phyloP scores from a whole-genome alignment of 2,329 filamentous ascomycete genomes.

The Seiridium cupressi region DNA sequence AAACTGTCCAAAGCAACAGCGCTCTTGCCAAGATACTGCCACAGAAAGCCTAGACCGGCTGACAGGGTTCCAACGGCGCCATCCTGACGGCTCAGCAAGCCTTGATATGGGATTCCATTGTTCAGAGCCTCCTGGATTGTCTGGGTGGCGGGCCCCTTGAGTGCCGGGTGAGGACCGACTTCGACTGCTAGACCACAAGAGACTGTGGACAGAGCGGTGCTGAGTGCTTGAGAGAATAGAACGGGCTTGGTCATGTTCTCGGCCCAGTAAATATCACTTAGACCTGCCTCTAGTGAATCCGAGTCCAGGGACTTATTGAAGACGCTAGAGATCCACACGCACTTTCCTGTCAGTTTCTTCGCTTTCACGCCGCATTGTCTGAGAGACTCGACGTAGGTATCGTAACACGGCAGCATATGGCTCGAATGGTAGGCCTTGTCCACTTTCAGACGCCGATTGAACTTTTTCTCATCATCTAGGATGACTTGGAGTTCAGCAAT shows the following conservation, averaged over 20 bases:
- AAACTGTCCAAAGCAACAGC: background rate
- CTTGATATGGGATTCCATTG: constrained; percentile 11
- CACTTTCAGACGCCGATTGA: constrained; percentile 6
- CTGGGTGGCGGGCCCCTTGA: constrained; percentile 6
- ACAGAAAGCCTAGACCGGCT: constrained; percentile 11
- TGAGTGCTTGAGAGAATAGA: constrained; percentile 2
- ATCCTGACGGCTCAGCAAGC: constrained; percentile 5
- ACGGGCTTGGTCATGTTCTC: background rate
- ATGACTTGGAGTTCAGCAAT: constrained; percentile 3
- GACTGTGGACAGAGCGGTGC: background rate
- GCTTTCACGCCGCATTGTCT: background rate
- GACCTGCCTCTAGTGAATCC: background rate
- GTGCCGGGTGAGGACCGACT: constrained; percentile 3
- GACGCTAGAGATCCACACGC: constrained; percentile 10
- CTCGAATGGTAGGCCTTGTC: constrained; percentile 16
- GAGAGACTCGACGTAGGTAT: constrained; percentile 10
- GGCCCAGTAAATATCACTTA: constrained; percentile 1
- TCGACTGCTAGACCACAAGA: background rate
- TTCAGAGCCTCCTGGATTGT: background rate
- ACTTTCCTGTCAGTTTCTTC: background rate
- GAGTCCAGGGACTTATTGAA: background rate
- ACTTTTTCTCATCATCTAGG: constrained; percentile 9
- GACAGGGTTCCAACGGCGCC: constrained; percentile 8
- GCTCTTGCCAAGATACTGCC: constrained; percentile 1
- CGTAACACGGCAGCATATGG: constrained; percentile 12